Evolutionary conservation across 1,284 basidiomycete species (phyloP), one percentile per base, ranked within the genome.

Genomic region (Trametes pubescens): DNA sequence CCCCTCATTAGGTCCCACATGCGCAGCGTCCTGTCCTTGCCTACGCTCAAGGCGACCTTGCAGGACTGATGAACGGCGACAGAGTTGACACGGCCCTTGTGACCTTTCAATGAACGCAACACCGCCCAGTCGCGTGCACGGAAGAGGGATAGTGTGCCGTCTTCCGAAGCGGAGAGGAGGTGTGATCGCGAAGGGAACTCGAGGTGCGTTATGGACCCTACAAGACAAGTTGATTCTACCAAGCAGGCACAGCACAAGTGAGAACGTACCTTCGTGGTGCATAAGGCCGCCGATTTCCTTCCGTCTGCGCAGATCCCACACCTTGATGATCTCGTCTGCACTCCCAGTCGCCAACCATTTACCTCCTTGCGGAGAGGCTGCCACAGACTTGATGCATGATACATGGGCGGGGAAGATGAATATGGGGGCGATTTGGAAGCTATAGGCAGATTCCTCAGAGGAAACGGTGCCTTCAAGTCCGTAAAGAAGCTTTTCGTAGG

Each of bases 1-100:
- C 96, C 97, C 51, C 96, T 84, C 93, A 98, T 98, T 51, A 99
- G 81, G 81, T 99, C 97, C 97, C 97, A 99, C 95, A 99, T 97
- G 55, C 96, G 86, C 64, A 99, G 76, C 9, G 93, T 95, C 65
- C 87, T 83, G 74, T 99, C 97, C 71, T 91, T 91, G 13, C 97
- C 97, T 0, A 98, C 95, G 67, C 90, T 94, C 34, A 99, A 78
- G 0, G 92, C 96, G 18, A 98, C 86, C 71, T 98, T 93, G 2
- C 95, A 94, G 0, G 93, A 93, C 0, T 96, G 96, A 74, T 99
- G 97, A 0, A 98, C 89, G 13, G 94, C 92, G 43, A 98, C 87
- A 54, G 86, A 87, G 77, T 98, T 98, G 67, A 99, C 90, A 29
- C 92, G 87, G 1, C 94, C 96, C 65, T 95, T 95, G 79, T 99